Evolutionary conservation across 2,329 filamentous ascomycete genomes (phyloP).

Genomic region (Mollisiaceae sp.): DNA sequence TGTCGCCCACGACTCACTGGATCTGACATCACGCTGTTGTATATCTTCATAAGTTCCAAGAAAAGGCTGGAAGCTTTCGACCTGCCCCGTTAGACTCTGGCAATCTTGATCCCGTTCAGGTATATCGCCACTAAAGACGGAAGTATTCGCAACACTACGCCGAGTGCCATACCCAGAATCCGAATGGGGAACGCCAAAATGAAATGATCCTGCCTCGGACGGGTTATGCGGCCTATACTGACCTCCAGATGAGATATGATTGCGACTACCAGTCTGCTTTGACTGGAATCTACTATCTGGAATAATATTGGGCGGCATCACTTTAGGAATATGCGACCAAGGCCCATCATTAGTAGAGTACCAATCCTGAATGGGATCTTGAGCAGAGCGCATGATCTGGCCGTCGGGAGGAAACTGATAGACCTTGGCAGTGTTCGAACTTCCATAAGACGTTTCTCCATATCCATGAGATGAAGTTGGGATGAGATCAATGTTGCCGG

Average conservation of each 20-base stretch:
- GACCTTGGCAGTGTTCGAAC: conserved; percentile 29
- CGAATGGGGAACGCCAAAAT: conserved; percentile 38
- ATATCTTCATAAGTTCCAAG: conserved; percentile 29
- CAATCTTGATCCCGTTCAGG: conserved; percentile 39
- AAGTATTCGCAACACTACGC: conserved; percentile 41
- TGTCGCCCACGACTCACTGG: conserved; percentile 28
- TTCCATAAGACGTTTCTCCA: conserved; percentile 35
- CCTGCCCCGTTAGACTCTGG: conserved; percentile 36
- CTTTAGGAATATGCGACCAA: conserved; percentile 47
- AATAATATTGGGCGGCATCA: conserved; percentile 36
- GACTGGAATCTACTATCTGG: conserved; percentile 31
- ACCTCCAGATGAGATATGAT: conserved; percentile 30
- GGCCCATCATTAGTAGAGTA: conserved; percentile 49
- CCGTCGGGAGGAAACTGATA: conserved; percentile 31
- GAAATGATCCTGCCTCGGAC: conserved; percentile 37
- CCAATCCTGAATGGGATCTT: conserved; percentile 44
- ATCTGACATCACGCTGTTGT: conserved; percentile 29
- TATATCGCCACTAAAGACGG: conserved; percentile 41
- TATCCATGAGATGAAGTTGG: conserved; percentile 27
- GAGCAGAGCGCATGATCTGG: conserved; percentile 29
- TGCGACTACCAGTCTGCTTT: conserved; percentile 36
- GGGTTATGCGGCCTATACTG: conserved; percentile 42
- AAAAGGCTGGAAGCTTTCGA: conserved; percentile 35
- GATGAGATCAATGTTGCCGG: conserved; percentile 32
- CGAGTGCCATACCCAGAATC: conserved; percentile 45